Percentiles rank a stretch among this genome's conserved stretches.
Conservation (phyloP, 352 stramenopile genomes). For the Phytophthora syringae region DNA sequence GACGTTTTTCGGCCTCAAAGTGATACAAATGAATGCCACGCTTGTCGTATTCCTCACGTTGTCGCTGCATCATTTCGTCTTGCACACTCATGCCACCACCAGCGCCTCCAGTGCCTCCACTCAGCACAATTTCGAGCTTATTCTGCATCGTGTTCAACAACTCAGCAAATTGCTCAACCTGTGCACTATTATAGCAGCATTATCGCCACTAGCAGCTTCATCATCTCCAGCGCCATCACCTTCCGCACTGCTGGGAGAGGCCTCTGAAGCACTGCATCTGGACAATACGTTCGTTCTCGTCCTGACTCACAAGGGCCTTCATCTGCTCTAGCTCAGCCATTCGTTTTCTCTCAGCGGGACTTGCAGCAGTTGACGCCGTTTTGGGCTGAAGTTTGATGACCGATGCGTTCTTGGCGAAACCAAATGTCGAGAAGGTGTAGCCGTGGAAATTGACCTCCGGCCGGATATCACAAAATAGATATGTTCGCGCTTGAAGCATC, state of each 20-base stretch:
- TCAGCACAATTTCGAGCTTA: conserved; percentile 73
- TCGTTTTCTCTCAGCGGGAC: too few species aligned
- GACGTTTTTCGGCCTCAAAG: too few species aligned
- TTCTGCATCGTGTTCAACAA: conserved; percentile 76
- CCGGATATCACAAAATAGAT: conserved; percentile 94
- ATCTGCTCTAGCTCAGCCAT: conserved; percentile 95
- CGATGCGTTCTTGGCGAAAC: conserved; percentile 94
- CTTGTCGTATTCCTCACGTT: conserved; percentile 91
- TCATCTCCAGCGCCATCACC: neutral
- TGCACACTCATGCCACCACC: conserved; percentile 57
- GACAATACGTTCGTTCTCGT: conserved; percentile 82
- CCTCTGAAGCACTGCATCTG: conserved; percentile 46
- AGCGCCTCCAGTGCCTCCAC: conserved; percentile 48
- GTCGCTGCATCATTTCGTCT: conserved; percentile 89
- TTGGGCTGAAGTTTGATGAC: conserved; percentile 96
- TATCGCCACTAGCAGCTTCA: conserved; percentile 36
- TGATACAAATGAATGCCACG: conserved; percentile 90
- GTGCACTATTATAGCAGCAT: conserved; percentile 26
- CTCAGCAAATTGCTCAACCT: conserved; percentile 67
- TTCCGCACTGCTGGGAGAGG: conserved; percentile 1
- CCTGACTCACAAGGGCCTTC: conserved; percentile 87
- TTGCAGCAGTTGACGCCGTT: conserved; percentile 90
- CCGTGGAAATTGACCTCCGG: conserved; percentile 95
- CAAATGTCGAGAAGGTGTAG: too few species aligned
- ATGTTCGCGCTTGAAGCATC: conserved; percentile 93